Conservation (phyloP, 768 basidiomycete species). For the Ramaria sp. region DNA sequence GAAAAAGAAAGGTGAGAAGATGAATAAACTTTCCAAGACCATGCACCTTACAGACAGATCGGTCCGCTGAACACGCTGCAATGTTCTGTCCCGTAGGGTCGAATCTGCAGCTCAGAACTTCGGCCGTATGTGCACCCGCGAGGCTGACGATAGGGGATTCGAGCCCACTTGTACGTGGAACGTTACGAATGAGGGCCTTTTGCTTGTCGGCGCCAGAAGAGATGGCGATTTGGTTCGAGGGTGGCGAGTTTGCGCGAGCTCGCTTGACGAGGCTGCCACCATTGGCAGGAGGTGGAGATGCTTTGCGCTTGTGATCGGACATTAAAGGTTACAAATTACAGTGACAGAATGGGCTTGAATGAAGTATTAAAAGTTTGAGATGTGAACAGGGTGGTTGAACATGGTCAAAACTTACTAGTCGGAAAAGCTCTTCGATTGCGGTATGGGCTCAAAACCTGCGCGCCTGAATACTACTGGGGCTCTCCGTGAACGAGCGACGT, state of each 20-base stretch:
- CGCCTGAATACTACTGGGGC: too few relatives aligned
- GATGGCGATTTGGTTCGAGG: slow-evolving; percentile 63
- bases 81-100: slow-evolving; percentile 91
- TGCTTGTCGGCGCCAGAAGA: slow-evolving; percentile 65
- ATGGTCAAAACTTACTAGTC: too few relatives aligned
- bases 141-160: slow-evolving; percentile 92
- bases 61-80: slow-evolving; percentile 85
- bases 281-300: neutral
- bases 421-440: too few relatives aligned
- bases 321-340: neutral
- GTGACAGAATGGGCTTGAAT: too few relatives aligned
- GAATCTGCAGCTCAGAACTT: slow-evolving; percentile 88
- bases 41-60: slow-evolving; percentile 71
- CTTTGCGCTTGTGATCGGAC: slow-evolving; percentile 5
- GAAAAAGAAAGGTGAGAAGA: slow-evolving; percentile 2
- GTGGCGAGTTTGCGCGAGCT: slow-evolving; percentile 35
- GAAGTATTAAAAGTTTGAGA: too few relatives aligned
- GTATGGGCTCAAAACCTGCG: too few relatives aligned
- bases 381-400: too few relatives aligned
- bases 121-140: slow-evolving; percentile 75
- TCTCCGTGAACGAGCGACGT: too few relatives aligned
- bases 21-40: neutral
- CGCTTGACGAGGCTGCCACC: slow-evolving; percentile 36
- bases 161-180: slow-evolving; percentile 87
- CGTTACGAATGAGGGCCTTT: slow-evolving; percentile 72